Conservation (phyloP, 495 filamentous ascomycete species). For the Penicilliopsis zonata region DNA sequence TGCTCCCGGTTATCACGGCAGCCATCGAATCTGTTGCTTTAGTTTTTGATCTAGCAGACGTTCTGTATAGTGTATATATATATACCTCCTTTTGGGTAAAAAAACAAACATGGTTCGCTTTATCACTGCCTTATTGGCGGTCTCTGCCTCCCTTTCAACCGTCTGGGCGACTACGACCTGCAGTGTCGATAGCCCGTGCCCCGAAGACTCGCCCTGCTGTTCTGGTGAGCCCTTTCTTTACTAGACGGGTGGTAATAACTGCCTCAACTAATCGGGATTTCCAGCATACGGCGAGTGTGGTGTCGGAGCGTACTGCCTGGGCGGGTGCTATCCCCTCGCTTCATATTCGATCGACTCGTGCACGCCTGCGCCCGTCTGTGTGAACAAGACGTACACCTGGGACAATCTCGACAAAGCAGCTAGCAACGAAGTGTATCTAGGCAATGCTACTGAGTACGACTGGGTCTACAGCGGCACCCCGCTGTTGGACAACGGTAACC, state of each 20-base stretch:
- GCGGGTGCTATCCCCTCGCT: constrained; percentile 80
- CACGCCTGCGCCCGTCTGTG: constrained; percentile 72
- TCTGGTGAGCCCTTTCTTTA: constrained; percentile 92
- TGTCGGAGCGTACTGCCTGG: constrained; percentile 89
- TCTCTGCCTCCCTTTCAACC: constrained; percentile 23
- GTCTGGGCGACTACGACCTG: constrained; percentile 32
- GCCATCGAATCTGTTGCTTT: too few relatives aligned
- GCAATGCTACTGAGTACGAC: constrained; percentile 62
- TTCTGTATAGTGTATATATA: background rate
- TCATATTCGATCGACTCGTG: constrained; percentile 78
- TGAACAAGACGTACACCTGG: constrained; percentile 55
- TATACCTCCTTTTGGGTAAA: constrained; percentile 6
- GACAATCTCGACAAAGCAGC: constrained; percentile 53
- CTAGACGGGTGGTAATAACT: background rate
- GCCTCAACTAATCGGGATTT: background rate
- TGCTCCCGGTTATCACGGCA: too few relatives aligned
- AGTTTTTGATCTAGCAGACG: too few relatives aligned
- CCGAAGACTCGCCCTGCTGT: constrained; percentile 70
- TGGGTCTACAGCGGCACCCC: constrained; percentile 82
- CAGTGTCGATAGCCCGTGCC: constrained; percentile 53
- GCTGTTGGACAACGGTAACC: constrained; percentile 40
- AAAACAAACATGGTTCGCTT: constrained; percentile 22
- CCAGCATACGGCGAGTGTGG: constrained; percentile 90
- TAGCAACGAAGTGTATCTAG: constrained; percentile 70
- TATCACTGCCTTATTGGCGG: constrained; percentile 19